These are phyloP conservation scores for Gymnopilus junonius DNA, from an alignment of 768 basidiomycete species.

Conservation along the genomic window DNA sequence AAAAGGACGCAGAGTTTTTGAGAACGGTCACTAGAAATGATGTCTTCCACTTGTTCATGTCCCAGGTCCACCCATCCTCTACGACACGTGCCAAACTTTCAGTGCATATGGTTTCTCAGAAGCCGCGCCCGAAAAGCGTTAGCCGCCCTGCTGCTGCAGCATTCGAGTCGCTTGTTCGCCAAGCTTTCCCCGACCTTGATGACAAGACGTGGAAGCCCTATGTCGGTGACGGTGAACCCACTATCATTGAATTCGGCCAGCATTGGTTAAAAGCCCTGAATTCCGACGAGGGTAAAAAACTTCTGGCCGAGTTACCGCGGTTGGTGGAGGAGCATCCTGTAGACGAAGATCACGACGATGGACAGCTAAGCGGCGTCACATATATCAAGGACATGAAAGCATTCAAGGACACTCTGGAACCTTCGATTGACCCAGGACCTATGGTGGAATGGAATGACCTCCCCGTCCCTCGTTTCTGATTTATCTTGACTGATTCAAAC, in stretches of 20 bases:
- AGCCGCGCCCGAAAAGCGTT: conserved; percentile 60
- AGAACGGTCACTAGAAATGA: conserved; percentile 74
- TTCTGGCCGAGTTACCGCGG: conserved; percentile 60
- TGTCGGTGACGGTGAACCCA: conserved; percentile 60
- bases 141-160: conserved; percentile 66
- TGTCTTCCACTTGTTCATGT: conserved; percentile 69
- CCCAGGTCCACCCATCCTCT: conserved; percentile 72
- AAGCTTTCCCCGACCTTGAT: conserved; percentile 52
- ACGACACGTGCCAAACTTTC: conserved; percentile 80
- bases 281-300: conserved; percentile 41
- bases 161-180: conserved; percentile 58
- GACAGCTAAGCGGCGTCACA: conserved; percentile 50
- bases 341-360: conserved; percentile 53
- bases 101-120: conserved; percentile 78
- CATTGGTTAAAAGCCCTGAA: conserved; percentile 62
- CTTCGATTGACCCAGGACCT: conserved; percentile 64
- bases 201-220: conserved; percentile 54
- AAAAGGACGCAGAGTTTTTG: conserved; percentile 72
- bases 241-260: conserved; percentile 59
- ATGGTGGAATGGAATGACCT: conserved; percentile 79
- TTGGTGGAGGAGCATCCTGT: conserved; percentile 63
- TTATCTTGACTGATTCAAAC: background rate
- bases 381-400: conserved; percentile 66
- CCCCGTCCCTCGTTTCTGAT: conserved; percentile 38
- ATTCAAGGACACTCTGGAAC: conserved; percentile 65